Percentiles rank a stretch among this genome's conserved stretches.
Evolutionary conservation across 495 filamentous ascomycete genomes (phyloP).

Genomic region (Sporormia fimetaria): DNA sequence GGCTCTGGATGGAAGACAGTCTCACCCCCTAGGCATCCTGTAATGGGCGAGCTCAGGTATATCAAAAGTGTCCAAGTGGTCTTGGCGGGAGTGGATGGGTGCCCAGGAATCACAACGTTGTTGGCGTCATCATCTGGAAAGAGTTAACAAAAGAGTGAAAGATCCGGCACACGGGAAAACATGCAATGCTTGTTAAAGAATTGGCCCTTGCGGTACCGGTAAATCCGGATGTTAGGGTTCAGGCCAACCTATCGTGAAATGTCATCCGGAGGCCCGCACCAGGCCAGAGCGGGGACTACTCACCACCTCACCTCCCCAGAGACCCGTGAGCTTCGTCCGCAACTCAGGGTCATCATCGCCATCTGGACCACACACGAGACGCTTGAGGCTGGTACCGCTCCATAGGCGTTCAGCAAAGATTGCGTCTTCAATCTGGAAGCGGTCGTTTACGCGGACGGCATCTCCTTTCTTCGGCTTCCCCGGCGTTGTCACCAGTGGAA

Average conservation of each 20-base stretch:
- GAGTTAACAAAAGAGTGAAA: not conserved
- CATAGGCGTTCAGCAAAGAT: constrained; percentile 62
- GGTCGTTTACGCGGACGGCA: constrained; percentile 80
- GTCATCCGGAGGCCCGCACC: not conserved
- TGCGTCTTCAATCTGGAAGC: constrained; percentile 72
- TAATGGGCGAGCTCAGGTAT: constrained; percentile 61
- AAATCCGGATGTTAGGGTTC: constrained; percentile 82
- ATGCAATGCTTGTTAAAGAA: constrained; percentile 84
- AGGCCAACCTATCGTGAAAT: constrained; percentile 45
- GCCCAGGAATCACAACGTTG: constrained; percentile 44
- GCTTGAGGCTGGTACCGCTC: constrained; percentile 28
- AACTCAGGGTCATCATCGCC: constrained; percentile 22
- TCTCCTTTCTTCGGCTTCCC: constrained; percentile 75
- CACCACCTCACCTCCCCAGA: constrained; percentile 68
- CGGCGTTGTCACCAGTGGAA: constrained; percentile 72
- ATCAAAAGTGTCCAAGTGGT: constrained; percentile 91
- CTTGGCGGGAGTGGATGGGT: constrained; percentile 44
- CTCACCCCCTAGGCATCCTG: constrained; percentile 68
- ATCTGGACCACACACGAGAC: constrained; percentile 28
- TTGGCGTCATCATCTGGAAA: constrained; percentile 68
- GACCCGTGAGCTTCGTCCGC: constrained; percentile 27
- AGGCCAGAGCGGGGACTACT: not conserved
- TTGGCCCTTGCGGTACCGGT: constrained; percentile 78
- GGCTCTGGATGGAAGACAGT: constrained; percentile 82
- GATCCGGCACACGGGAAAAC: constrained; percentile 32